Evolutionary conservation across 352 stramenopile genomes (phyloP).

Genomic region (Globisporangium radiosum): DNA sequence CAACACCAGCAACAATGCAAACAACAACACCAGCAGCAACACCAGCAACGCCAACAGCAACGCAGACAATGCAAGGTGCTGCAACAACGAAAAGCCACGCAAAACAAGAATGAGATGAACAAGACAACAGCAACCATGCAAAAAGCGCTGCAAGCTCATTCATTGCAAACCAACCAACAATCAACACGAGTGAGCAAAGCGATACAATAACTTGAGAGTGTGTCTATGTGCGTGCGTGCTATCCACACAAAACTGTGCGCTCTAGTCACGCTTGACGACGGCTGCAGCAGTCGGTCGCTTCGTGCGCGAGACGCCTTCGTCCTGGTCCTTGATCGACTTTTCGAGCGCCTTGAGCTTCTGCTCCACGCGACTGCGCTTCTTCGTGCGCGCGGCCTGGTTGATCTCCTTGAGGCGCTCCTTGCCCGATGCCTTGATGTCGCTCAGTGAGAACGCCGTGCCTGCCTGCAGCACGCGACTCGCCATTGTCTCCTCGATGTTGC

Average conservation of each 20-base stretch:
- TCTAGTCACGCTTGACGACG: constrained; percentile 20
- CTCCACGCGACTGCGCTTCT: constrained; percentile 82
- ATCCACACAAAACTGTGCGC: background rate
- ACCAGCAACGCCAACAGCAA: constrained; percentile 1
- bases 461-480: constrained; percentile 73
- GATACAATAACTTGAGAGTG: no score
- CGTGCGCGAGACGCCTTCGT: constrained; percentile 42
- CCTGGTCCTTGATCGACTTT: constrained; percentile 70
- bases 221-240: no score
- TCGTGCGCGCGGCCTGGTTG: constrained; percentile 71
- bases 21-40: no score
- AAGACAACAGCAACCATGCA: no score
- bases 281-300: constrained; percentile 41
- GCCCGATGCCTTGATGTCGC: constrained; percentile 59
- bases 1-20: no score
- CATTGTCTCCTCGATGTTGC: constrained; percentile 87
- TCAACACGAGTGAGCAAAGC: no score
- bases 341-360: constrained; percentile 77
- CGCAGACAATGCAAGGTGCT: no score
- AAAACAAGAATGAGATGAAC: no score
- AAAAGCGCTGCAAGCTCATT: no score
- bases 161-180: no score
- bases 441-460: constrained; percentile 48
- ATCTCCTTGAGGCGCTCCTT: constrained; percentile 85
- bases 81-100: no score